Percentiles rank a stretch among this genome's conserved stretches.
Conservation (phyloP, 805 yeast species). For the Zygosaccharomyces pseudorouxii region DNA sequence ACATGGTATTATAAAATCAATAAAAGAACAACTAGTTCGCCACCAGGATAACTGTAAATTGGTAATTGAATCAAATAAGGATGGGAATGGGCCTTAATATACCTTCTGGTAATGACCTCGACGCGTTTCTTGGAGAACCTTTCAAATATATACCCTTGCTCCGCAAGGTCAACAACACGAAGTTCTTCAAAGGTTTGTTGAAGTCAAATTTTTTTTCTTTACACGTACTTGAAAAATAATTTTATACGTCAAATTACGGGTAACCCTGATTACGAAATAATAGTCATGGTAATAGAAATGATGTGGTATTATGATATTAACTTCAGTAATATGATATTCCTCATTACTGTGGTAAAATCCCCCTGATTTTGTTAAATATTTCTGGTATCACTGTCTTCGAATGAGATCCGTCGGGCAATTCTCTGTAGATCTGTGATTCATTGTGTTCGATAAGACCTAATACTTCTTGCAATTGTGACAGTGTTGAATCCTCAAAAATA, state of each 20-base stretch:
- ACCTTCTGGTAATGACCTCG: background rate
- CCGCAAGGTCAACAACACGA: constrained; percentile 4
- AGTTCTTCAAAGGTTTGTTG: background rate
- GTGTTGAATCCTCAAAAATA: constrained; percentile 16
- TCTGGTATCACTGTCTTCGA: constrained; percentile 14
- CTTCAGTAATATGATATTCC: background rate
- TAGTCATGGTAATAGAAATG: background rate
- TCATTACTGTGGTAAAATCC: constrained; percentile 16
- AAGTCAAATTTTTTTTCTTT: background rate
- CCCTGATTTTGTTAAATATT: constrained; percentile 18
- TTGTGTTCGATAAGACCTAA: constrained; percentile 17
- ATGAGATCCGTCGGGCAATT: constrained; percentile 14
- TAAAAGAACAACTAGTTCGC: background rate
- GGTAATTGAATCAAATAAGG: background rate
- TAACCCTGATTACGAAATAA: background rate
- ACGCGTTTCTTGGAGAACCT: background rate
- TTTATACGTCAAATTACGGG: constrained; percentile 6
- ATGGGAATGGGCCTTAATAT: background rate
- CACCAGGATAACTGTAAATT: background rate
- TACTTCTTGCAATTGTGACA: constrained; percentile 17
- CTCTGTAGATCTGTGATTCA: constrained; percentile 19
- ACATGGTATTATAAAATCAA: constrained; percentile 44
- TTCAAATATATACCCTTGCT: background rate
- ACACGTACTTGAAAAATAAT: background rate
- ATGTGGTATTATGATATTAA: background rate